phyloP scores from a whole-genome alignment of 164 flowering plant species.

The Dillenia suffruticosa region DNA sequence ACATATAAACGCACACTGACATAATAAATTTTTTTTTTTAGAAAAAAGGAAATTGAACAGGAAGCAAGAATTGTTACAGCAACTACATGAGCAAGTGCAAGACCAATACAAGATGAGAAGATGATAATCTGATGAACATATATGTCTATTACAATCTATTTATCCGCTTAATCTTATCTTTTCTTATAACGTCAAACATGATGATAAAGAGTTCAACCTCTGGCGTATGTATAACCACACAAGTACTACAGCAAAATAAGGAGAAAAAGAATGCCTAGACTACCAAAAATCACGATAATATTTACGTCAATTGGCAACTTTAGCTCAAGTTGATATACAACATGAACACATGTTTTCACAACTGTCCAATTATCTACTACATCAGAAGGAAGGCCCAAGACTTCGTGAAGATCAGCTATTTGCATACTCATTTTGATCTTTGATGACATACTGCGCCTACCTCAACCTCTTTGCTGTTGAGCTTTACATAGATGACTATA shows the following conservation, averaged over 20 bases:
- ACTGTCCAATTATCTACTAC: not conserved
- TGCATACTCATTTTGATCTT: constrained; percentile 5
- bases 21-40: too few species aligned
- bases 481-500: constrained; percentile 1
- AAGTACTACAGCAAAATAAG: not conserved
- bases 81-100: too few species aligned
- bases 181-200: too few species aligned
- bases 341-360: not conserved
- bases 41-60: too few species aligned
- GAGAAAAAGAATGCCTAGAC: constrained; percentile 11
- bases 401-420: constrained; percentile 14
- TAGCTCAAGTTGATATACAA: constrained; percentile 16
- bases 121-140: too few species aligned
- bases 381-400: constrained; percentile 12
- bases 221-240: too few species aligned
- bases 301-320: constrained; percentile 24
- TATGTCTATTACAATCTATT: too few species aligned
- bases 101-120: too few species aligned
- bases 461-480: constrained; percentile 14
- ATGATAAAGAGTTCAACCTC: too few species aligned
- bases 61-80: too few species aligned
- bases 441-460: constrained; percentile 12
- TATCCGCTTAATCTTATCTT: too few species aligned
- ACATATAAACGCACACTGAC: too few species aligned
- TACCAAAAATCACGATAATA: constrained; percentile 14